A percentile compares a stretch with the other conserved stretches of the same genome.
Evolutionary conservation across 2,329 filamentous ascomycete species (phyloP).

Genomic region (Pseudovirgaria hyperparasitica): DNA sequence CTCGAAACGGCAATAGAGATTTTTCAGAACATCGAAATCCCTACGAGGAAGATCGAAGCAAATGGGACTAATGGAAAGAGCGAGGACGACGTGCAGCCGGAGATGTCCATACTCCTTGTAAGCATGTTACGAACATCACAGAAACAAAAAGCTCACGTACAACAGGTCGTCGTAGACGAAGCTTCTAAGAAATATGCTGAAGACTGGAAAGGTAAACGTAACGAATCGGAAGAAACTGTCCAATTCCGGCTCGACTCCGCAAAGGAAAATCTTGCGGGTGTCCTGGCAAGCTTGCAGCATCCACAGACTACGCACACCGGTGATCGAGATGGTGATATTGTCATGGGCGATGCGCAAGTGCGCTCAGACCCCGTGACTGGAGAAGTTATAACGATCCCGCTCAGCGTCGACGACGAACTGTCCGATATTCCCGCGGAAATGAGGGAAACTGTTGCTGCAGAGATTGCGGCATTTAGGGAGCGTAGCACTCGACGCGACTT

Average conservation of each 20-base stretch:
- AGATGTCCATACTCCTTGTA: constrained; percentile 60
- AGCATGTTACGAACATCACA: constrained; percentile 8
- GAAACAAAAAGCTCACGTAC: constrained; percentile 10
- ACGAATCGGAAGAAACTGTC: constrained; percentile 48
- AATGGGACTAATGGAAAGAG: constrained; percentile 28
- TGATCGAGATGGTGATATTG: constrained; percentile 54
- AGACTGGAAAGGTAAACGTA: constrained; percentile 56
- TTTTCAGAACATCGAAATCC: constrained; percentile 69
- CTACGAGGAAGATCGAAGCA: constrained; percentile 58
- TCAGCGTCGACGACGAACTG: constrained; percentile 76
- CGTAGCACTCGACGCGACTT: constrained; percentile 78
- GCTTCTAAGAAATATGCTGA: constrained; percentile 76
- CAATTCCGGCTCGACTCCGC: constrained; percentile 60
- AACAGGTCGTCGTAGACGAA: constrained; percentile 63
- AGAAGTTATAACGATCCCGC: constrained; percentile 80
- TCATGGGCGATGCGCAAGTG: constrained; percentile 50
- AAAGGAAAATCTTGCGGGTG: constrained; percentile 52
- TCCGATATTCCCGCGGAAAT: constrained; percentile 93
- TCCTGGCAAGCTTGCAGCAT: constrained; percentile 60
- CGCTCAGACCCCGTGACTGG: constrained; percentile 46
- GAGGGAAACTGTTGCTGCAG: constrained; percentile 85
- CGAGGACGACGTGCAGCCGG: constrained; percentile 33
- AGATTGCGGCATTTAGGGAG: constrained; percentile 90
- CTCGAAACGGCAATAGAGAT: constrained; percentile 76
- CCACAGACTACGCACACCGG: constrained; percentile 31